Percentiles rank a stretch among this genome's conserved stretches.
Conservation (phyloP, 257 asterid genomes). For the Anisodus acutangulus region DNA sequence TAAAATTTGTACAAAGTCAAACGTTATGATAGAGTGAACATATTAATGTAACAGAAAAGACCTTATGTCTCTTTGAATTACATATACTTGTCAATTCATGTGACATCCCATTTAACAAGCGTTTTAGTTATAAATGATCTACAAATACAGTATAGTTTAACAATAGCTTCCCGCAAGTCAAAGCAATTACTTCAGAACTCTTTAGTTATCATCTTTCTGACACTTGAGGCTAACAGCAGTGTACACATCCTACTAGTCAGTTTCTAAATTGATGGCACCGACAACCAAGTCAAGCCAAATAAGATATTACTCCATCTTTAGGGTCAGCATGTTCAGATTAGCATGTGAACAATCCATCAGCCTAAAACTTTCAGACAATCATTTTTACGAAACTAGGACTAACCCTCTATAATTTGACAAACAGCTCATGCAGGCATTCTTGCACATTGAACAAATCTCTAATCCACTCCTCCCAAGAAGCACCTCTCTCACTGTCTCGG, state of each 20-base stretch:
- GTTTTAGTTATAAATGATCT: constrained; percentile 8
- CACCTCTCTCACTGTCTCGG: constrained; percentile 18
- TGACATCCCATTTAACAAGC: background rate
- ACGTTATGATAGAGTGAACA: constrained; percentile 4
- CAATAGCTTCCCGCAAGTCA: constrained; percentile 1
- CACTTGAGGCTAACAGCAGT: constrained; percentile 25
- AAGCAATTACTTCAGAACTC: background rate
- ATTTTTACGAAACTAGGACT: background rate
- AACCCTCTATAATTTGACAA: background rate
- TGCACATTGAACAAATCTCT: background rate
- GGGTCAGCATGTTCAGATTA: background rate
- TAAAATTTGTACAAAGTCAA: background rate
- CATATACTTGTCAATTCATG: background rate
- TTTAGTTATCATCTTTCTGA: background rate
- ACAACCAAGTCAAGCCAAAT: constrained; percentile 9
- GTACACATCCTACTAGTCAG: background rate
- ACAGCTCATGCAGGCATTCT: background rate
- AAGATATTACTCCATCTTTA: background rate
- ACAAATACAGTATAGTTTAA: constrained; percentile 20
- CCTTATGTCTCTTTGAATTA: background rate
- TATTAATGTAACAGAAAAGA: background rate
- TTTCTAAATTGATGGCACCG: background rate
- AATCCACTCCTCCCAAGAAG: constrained; percentile 16
- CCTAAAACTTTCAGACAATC: background rate
- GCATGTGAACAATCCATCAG: background rate